Conservation (phyloP, 306 rosid genomes). For the Lotus japonicus region DNA sequence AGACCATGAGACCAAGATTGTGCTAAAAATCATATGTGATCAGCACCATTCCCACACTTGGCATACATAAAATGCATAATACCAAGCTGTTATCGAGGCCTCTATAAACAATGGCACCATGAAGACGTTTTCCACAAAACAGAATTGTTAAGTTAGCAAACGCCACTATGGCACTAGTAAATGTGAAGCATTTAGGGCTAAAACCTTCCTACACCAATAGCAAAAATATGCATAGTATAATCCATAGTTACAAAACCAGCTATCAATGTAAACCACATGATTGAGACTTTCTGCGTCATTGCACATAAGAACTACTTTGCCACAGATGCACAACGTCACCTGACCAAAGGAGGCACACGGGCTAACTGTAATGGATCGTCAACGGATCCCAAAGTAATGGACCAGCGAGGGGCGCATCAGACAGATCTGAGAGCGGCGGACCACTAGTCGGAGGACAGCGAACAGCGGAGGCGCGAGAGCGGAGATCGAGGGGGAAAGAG, state of each 20-base stretch:
- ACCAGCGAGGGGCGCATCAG: too few species aligned
- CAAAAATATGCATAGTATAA: slow-evolving; percentile 44
- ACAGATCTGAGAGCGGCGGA: too few species aligned
- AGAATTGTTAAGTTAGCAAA: slow-evolving; percentile 60
- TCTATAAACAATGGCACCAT: slow-evolving; percentile 48
- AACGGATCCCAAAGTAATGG: too few species aligned
- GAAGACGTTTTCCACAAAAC: slow-evolving; percentile 65
- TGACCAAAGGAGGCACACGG: too few species aligned
- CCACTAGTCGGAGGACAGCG: too few species aligned
- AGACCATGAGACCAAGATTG: slow-evolving; percentile 77
- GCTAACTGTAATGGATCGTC: too few species aligned
- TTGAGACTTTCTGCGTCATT: slow-evolving; percentile 48
- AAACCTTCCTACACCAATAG: slow-evolving; percentile 50
- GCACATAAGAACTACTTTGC: slow-evolving; percentile 51
- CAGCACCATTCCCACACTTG: slow-evolving; percentile 53
- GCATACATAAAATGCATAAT: slow-evolving; percentile 75
- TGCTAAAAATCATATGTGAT: slow-evolving; percentile 46
- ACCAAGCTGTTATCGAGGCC: slow-evolving; percentile 44
- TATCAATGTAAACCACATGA: slow-evolving; percentile 74
- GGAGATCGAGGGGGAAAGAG: too few species aligned
- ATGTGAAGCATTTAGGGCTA: slow-evolving; percentile 60
- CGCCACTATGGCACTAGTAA: slow-evolving; percentile 53
- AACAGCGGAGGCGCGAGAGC: too few species aligned
- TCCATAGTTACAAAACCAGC: slow-evolving; percentile 58
- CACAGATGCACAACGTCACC: slow-evolving; percentile 46